Base-by-base conservation (phyloP, 345 rosid genomes). In the Anacardium occidentale region DNA sequence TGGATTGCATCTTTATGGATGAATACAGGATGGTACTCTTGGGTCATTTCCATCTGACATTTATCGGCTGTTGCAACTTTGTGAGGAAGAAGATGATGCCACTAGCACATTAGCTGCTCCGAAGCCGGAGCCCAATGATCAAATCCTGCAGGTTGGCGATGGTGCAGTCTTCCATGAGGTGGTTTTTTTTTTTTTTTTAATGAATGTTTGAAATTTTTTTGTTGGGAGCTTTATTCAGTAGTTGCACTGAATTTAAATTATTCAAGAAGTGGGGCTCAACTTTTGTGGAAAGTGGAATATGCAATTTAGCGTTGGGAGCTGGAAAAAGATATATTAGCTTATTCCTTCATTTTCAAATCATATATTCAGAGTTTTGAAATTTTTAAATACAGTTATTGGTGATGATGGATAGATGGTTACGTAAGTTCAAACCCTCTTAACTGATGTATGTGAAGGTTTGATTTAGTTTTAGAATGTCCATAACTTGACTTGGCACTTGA, bases 71-170 rank as follows among this genome's bases (percentile, higher is more conserved):
- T 79, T 96, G 78, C 96, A 93, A 83, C 93, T 91, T 21, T 82
- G 90, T 51, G 98, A 93, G 80, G 99, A 96, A 81, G 96, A 96
- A 83, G 99, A 95, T 80, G 99, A 93, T 80, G 99, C 99, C 12
- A 87, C 96, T 64, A 96, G 99, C 80, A 77, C 86, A 24, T 78
- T 93, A 71, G 85, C 92, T 73, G 84, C 90, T 1, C 96, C 96
- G 24, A 96, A 96, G 90, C 84, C 83, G 0, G 93, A 91, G 85
- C 98, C 98, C 66, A 77, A 85, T 73, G 98, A 91, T 81, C 96
- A 86, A 76, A 81, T 64, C 73, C 78, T 82, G n/a, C 86, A 80
- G 69, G 85, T 66, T 68, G 93, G 80, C 63, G 79, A 86, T 76
- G 24, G 56, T 61, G 80, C 81, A 52, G 84, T 71, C 42, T 86